A percentile compares a stretch with the other conserved stretches of the same genome.
These are phyloP conservation scores for Malassezia cuniculi DNA, from an alignment of 1,284 basidiomycete genomes.

Conservation along the genomic window DNA sequence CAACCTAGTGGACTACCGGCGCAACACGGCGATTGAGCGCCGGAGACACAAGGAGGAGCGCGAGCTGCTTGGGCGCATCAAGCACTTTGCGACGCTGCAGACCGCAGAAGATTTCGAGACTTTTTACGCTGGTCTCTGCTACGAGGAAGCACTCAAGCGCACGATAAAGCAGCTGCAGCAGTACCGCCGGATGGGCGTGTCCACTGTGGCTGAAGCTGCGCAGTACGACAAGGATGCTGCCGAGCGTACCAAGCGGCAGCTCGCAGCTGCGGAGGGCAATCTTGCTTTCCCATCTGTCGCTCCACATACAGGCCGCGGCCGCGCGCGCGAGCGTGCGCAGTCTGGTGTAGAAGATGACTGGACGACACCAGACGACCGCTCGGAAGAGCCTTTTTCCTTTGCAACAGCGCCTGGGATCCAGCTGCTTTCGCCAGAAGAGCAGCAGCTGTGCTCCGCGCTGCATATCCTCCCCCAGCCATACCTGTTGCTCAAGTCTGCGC, in stretches of 20 bases:
- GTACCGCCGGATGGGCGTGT: conserved; percentile 37
- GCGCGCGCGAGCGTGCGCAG: conserved; percentile 25
- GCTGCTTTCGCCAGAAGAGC: conserved; percentile 33
- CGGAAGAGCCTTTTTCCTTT: conserved; percentile 31
- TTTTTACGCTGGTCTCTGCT: conserved; percentile 71
- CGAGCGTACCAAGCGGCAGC: conserved; percentile 30
- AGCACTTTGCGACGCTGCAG: conserved; percentile 82
- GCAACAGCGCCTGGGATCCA: conserved; percentile 31
- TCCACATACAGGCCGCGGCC: conserved; percentile 25
- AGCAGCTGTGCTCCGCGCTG: conserved; percentile 32
- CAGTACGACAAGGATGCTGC: conserved; percentile 36
- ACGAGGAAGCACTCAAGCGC: conserved; percentile 38
- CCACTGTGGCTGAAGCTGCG: conserved; percentile 34
- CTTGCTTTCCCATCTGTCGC: conserved; percentile 10
- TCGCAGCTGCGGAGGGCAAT: conserved; percentile 33
- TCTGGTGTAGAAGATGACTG: conserved; percentile 17
- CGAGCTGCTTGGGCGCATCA: conserved; percentile 74
- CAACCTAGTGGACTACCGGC: conserved; percentile 67
- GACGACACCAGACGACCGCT: conserved; percentile 21
- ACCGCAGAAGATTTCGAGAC: conserved; percentile 82
- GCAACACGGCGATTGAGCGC: conserved; percentile 82
- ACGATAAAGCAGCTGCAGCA: conserved; percentile 36
- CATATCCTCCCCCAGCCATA: conserved; percentile 40
- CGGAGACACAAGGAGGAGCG: conserved; percentile 81
- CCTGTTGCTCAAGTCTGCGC: conserved; percentile 38